A percentile compares a stretch with the other conserved stretches of the same genome.
phyloP scores from a whole-genome alignment of 2,329 filamentous ascomycete genomes.

The Teratosphaeria gauchensis region DNA sequence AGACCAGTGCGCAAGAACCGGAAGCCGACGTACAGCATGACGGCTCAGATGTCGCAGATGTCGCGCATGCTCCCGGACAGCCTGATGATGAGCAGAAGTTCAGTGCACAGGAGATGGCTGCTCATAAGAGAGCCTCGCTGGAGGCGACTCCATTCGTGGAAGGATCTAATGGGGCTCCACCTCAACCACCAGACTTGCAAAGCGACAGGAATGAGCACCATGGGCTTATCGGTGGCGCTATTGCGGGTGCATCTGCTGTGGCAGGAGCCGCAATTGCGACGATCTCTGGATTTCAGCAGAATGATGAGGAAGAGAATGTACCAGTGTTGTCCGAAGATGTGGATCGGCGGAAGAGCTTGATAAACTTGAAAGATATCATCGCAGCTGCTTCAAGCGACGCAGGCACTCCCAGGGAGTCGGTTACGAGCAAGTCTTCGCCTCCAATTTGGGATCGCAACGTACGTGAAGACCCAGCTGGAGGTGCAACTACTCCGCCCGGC shows the following conservation, averaged over 20 bases:
- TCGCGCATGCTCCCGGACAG: background rate
- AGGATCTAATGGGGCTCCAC: background rate
- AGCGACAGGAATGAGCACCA: background rate
- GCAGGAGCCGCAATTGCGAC: constrained; percentile 5
- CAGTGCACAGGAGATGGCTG: constrained; percentile 12
- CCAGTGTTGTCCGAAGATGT: constrained; percentile 4
- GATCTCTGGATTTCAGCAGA: background rate
- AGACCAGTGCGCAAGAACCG: background rate
- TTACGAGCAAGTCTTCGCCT: background rate
- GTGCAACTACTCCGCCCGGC: background rate
- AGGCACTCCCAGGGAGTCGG: background rate
- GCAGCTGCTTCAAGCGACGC: constrained; percentile 1
- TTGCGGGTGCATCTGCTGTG: constrained; percentile 11
- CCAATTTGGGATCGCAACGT: background rate
- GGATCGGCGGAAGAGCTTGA: constrained; percentile 13
- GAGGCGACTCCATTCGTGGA: constrained; percentile 2
- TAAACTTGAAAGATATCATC: constrained; percentile 12
- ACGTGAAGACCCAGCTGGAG: background rate
- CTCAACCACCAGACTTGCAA: constrained; percentile 5
- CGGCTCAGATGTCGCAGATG: background rate
- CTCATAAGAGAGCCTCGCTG: constrained; percentile 8
- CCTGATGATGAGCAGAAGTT: constrained; percentile 12
- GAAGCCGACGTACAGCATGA: background rate
- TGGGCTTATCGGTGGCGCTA: constrained; percentile 5
- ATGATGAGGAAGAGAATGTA: background rate